phyloP scores from a whole-genome alignment of 2,329 filamentous ascomycete species.

The Rutstroemia sp. region DNA sequence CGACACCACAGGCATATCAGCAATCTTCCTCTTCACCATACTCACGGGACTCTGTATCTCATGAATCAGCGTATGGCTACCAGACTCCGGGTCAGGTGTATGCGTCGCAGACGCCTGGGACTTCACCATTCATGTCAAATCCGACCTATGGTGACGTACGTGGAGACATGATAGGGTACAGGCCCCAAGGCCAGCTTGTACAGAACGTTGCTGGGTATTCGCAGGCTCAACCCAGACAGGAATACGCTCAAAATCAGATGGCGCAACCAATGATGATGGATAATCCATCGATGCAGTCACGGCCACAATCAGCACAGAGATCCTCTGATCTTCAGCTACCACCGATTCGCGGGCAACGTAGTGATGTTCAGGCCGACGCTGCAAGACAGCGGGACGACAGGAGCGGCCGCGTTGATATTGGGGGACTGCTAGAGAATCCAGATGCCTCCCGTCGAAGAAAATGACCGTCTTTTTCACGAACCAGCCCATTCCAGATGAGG shows the following conservation, averaged over 20 bases:
- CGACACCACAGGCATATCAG: slow-evolving; percentile 21
- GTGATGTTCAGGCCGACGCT: slow-evolving; percentile 20
- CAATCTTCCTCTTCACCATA: slow-evolving; percentile 22
- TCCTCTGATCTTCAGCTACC: slow-evolving; percentile 36
- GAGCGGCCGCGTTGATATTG: slow-evolving; percentile 50
- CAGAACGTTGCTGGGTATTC: slow-evolving; percentile 37
- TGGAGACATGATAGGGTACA: slow-evolving; percentile 21
- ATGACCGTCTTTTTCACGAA: neutral
- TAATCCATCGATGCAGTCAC: slow-evolving; percentile 29
- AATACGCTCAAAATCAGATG: slow-evolving; percentile 33
- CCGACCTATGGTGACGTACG: slow-evolving; percentile 21
- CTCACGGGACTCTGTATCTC: slow-evolving; percentile 22
- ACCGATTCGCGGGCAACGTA: slow-evolving; percentile 31
- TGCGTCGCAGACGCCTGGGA: slow-evolving; percentile 14
- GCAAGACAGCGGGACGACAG: slow-evolving; percentile 41
- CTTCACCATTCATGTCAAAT: slow-evolving; percentile 19
- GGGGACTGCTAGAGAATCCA: slow-evolving; percentile 52
- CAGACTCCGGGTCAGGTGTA: slow-evolving; percentile 23
- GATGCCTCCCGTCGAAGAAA: slow-evolving; percentile 28
- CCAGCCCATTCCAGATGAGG: neutral
- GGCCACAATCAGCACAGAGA: slow-evolving; percentile 31
- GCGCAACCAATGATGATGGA: slow-evolving; percentile 48
- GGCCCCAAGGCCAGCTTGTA: slow-evolving; percentile 18
- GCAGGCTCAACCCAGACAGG: slow-evolving; percentile 37
- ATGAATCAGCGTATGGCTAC: slow-evolving; percentile 27